Percentiles rank a stretch among this genome's conserved stretches.
These are phyloP conservation scores for Aspergillus puulaauensis DNA, from an alignment of 2,329 filamentous ascomycete species.

Conservation along the genomic window DNA sequence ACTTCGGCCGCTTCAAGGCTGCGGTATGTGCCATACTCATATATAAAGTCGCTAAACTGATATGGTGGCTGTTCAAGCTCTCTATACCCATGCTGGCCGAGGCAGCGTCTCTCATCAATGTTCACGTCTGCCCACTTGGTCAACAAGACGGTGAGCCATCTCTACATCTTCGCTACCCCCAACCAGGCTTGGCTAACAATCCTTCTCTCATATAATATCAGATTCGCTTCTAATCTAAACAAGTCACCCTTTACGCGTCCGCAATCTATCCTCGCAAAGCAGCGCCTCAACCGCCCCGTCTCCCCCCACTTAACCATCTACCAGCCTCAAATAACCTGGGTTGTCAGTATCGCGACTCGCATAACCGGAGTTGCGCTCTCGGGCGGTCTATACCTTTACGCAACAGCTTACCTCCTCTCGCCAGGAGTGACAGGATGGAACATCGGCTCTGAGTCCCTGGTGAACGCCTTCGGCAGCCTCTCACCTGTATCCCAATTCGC, in stretches of 20 bases:
- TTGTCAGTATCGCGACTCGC: conserved; percentile 70
- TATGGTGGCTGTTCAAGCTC: neutral
- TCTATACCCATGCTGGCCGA: too few species aligned
- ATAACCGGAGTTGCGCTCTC: conserved; percentile 72
- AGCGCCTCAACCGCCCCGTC: conserved; percentile 75
- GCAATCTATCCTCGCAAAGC: conserved; percentile 57
- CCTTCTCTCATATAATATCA: too few species aligned
- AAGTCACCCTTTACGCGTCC: too few species aligned
- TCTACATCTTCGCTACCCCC: too few species aligned
- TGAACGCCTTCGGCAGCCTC: conserved; percentile 59
- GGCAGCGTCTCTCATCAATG: too few species aligned
- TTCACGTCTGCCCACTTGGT: too few species aligned
- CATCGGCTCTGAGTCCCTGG: conserved; percentile 58
- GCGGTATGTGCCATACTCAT: neutral
- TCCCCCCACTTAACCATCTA: conserved; percentile 82
- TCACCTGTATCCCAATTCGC: conserved; percentile 55
- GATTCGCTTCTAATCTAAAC: too few species aligned
- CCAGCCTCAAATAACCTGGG: conserved; percentile 75
- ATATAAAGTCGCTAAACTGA: neutral
- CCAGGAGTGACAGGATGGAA: conserved; percentile 66
- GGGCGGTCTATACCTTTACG: conserved; percentile 73
- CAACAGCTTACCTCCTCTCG: conserved; percentile 71
- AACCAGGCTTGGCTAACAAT: too few species aligned
- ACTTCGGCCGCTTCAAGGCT: neutral
- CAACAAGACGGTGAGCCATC: too few species aligned